Conservation (phyloP, 257 asterid species). For the Agastache rugosa region DNA sequence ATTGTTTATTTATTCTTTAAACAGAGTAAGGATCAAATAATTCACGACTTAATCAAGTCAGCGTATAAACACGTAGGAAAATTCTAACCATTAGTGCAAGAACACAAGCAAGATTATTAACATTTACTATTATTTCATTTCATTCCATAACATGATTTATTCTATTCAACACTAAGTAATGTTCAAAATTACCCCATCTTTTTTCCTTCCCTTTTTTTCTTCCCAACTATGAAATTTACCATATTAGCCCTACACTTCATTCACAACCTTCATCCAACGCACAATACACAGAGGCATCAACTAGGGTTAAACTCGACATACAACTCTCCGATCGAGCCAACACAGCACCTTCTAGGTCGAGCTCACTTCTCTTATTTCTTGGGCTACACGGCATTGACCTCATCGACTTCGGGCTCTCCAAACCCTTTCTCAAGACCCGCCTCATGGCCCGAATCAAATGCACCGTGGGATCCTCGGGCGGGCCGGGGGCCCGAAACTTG, state of each 20-base stretch:
- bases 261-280: conserved; percentile 47
- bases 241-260: conserved; percentile 19
- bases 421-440: conserved; percentile 54
- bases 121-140: conserved; percentile 21
- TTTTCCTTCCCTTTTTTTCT: background rate
- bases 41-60: background rate
- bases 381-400: conserved; percentile 83
- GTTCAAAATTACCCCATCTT: conserved; percentile 18
- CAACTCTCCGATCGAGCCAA: conserved; percentile 75
- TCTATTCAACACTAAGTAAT: conserved; percentile 36
- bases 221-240: conserved; percentile 8
- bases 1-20: too few relatives aligned
- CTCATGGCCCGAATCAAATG: conserved; percentile 67
- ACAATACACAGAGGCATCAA: conserved; percentile 44
- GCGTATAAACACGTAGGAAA: background rate
- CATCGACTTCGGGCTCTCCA: conserved; percentile 60
- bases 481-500: conserved; percentile 59
- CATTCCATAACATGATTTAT: conserved; percentile 36
- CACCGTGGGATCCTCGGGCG: conserved; percentile 58
- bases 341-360: conserved; percentile 31
- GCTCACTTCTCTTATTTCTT: conserved; percentile 36
- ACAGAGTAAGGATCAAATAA: background rate
- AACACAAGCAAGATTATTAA: background rate
- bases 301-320: conserved; percentile 61
- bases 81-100: background rate